Base-by-base conservation (phyloP, 1,139 yeast genomes). In the Taphrina flavorubra region DNA sequence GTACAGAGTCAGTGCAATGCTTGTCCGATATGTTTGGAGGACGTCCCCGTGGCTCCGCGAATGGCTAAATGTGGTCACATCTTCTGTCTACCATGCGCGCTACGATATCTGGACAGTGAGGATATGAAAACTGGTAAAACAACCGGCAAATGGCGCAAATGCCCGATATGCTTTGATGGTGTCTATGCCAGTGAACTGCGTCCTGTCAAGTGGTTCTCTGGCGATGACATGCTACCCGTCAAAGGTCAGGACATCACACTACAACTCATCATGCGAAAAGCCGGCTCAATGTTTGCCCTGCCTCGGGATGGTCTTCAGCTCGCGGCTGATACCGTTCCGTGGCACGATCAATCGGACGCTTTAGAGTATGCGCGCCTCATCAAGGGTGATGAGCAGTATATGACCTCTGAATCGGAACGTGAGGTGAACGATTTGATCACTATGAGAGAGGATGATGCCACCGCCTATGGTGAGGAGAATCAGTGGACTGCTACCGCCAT, bases 21-120 rank as follows among this genome's bases (percentile, higher is more conserved):
- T 37, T 95, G 99, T 76, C 98, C 99, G 0, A 94, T 95, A 47
- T 95, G 99, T 77, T 81, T 94, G 18, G 84, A 88, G 42, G 96
- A 90, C 68, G 88, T 87, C 25, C 89, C 94, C 10, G 84, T 89
- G 49, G 97, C 98, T 0, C 98, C 99, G 0, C 81, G 98, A 69
- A 95, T 95, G 98, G 86, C 92, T 42, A 84, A 87, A 18, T 95
- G 99, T 79, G 99, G 99, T 2, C 99, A 95, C 76, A 84, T 92
- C 14, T 84, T 94, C 75, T 95, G 99, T 76, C 83, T 86, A 69
- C 86, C 92, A 39, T 95, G 99, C 76, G 78, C 92, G 51, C 78
- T 91, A 67, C 84, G 92, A 51, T 85, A 90, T 74, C 79, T 91
- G 68, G 90, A 86, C 53, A 7, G 72, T 71, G 31, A 76, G 76